A percentile compares a stretch with the other conserved stretches of the same genome.
Conservation (phyloP, 2,329 filamentous ascomycete species). For the Xylaria sp. region DNA sequence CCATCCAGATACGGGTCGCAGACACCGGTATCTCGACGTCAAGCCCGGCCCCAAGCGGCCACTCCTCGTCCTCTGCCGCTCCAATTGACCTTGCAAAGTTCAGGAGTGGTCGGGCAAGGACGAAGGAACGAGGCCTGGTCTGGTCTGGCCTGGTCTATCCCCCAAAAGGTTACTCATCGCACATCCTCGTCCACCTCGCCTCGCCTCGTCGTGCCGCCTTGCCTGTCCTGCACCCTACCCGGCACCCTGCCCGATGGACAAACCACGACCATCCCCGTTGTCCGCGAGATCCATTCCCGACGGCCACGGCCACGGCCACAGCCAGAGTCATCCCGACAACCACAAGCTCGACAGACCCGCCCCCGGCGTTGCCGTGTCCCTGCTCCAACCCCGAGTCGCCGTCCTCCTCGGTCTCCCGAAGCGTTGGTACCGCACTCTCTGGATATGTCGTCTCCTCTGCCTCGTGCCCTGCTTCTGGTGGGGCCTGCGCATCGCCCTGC, state of each 20-base stretch:
- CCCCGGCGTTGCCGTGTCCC: constrained; percentile 43
- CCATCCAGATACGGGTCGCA: no score
- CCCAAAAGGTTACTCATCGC: no score
- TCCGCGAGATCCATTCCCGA: constrained; percentile 14
- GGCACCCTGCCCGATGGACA: constrained; percentile 24
- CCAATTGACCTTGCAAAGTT: no score
- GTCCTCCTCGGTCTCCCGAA: constrained; percentile 76
- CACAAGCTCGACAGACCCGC: constrained; percentile 2
- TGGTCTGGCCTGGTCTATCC: no score
- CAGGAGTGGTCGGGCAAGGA: no score
- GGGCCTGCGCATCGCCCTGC: constrained; percentile 71
- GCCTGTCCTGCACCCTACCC: no score
- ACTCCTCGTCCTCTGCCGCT: no score
- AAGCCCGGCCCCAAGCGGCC: no score
- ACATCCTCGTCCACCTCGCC: no score
- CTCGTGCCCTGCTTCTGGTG: constrained; percentile 74
- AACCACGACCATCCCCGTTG: constrained; percentile 16
- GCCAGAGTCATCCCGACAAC: not conserved
- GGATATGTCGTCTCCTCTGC: constrained; percentile 74
- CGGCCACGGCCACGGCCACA: constrained; percentile 12
- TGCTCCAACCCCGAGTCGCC: constrained; percentile 77
- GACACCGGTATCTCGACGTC: no score
- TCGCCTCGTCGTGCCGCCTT: no score
- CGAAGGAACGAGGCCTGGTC: no score
- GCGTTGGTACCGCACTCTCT: constrained; percentile 74